Evolutionary conservation across 31 red algal genomes (phyloP).

Genomic region (Porphyra umbilicalis): DNA sequence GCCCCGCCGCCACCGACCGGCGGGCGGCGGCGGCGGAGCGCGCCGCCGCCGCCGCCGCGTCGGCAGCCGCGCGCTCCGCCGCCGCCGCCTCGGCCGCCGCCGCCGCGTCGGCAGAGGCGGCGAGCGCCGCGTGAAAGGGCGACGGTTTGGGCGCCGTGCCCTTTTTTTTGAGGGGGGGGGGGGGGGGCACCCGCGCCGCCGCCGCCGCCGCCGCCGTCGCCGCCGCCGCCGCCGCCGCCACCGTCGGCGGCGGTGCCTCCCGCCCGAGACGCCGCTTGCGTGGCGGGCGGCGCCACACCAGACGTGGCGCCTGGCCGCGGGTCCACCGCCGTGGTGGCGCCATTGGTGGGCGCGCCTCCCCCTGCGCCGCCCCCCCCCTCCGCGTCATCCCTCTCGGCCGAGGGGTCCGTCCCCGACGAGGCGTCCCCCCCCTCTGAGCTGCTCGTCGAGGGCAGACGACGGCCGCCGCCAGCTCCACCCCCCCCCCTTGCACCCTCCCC

Average conservation of each 20-base stretch:
- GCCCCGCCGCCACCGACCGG: background rate
- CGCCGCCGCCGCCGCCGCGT: background rate
- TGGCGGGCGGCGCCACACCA: no score
- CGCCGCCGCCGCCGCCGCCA: background rate
- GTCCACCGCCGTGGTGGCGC: no score
- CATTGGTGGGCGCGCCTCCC: no score
- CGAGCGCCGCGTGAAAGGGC: background rate
- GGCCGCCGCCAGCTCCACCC: background rate
- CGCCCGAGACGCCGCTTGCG: no score
- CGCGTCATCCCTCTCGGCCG: no score
- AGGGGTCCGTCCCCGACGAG: no score
- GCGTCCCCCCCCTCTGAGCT: no score
- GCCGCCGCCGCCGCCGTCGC: background rate
- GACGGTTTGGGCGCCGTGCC: background rate
- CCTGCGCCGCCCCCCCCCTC: no score
- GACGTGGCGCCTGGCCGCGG: no score
- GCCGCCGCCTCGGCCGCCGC: background rate
- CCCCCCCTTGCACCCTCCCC: background rate
- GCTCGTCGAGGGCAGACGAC: no score
- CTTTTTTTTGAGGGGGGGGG: no score
- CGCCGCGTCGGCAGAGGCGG: background rate
- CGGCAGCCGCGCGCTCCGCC: background rate
- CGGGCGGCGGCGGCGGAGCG: background rate
- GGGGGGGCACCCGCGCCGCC: background rate
- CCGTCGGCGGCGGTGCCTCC: background rate